These are phyloP conservation scores for Podospora comata DNA, from an alignment of 495 filamentous ascomycete genomes.

Conservation along the genomic window DNA sequence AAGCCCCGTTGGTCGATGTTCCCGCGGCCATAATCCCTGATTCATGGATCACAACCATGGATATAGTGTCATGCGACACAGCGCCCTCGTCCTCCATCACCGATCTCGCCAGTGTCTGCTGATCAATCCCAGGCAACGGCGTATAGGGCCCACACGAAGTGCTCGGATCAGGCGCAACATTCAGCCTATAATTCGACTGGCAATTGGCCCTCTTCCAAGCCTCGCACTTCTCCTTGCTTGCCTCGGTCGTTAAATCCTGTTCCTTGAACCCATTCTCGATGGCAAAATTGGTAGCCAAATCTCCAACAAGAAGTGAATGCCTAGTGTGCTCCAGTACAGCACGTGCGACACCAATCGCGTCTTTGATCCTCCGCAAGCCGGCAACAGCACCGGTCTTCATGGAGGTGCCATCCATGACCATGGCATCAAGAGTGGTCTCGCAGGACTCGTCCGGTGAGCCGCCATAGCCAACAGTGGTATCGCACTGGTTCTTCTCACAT, in stretches of 20 bases:
- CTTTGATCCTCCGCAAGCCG: slow-evolving; percentile 41
- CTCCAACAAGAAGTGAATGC: slow-evolving; percentile 46
- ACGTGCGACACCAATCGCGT: slow-evolving; percentile 45
- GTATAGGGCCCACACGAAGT: slow-evolving; percentile 42
- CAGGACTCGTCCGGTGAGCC: slow-evolving; percentile 48
- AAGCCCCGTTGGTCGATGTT: slow-evolving; percentile 49
- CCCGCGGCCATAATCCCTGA: slow-evolving; percentile 45
- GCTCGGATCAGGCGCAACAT: slow-evolving; percentile 36
- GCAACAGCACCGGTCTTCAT: slow-evolving; percentile 48
- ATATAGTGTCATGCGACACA: slow-evolving; percentile 46
- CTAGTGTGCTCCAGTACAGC: slow-evolving; percentile 44
- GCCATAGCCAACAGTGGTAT: slow-evolving; percentile 47
- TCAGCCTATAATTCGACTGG: slow-evolving; percentile 42
- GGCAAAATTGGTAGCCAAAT: slow-evolving; percentile 47
- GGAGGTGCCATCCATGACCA: slow-evolving; percentile 45
- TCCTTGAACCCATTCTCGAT: slow-evolving; percentile 42
- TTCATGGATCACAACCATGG: slow-evolving; percentile 42
- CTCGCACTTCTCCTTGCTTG: slow-evolving; percentile 35
- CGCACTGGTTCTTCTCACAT: slow-evolving; percentile 46
- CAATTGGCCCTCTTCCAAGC: slow-evolving; percentile 39
- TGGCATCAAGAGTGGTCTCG: slow-evolving; percentile 49
- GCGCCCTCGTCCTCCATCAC: neutral
- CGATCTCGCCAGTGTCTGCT: slow-evolving; percentile 1
- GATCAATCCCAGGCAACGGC: slow-evolving; percentile 19
- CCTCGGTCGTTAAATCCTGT: slow-evolving; percentile 38